Base-by-base conservation (phyloP, 2,329 filamentous ascomycete genomes). In the Aspergillus brasiliensis region DNA sequence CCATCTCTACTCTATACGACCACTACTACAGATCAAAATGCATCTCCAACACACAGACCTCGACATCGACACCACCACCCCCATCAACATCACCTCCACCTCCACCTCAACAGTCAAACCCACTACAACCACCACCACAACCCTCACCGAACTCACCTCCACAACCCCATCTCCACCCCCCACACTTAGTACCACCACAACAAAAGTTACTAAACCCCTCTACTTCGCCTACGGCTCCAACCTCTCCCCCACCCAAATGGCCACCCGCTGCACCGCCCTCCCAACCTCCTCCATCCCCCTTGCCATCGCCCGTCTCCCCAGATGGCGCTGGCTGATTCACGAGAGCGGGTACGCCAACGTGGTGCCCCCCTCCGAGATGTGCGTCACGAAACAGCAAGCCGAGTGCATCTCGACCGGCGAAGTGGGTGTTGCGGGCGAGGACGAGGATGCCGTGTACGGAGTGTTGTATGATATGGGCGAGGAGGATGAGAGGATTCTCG, bases 191-290 rank as follows among this genome's bases (percentile, higher is more conserved):
- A 53, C 47, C 58, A 63, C 37, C 55, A 31, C 23, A 15, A 27
- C 47, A 42, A 57, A 38, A 10, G 28, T 8, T 31, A 55, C 58
- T 17, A 68, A 67, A 57, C 68, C 73, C 34, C 73, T 78, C 64
- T 79, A 80, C 65, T 79, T 80, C 59, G 77, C 77, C 55, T 80
- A 77, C 60, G 77, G 77, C 53, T 79, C 76, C 44, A 80, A 80
- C 57, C 74, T 80, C 27, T 79, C 77, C 4, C 70, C 73, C 23
- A 72, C 69, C 3, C 77, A 80, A 53, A 79, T 80, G 77, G 63
- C 65, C 40, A 53, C 69, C 11, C 76, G 77, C 51, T 77, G 77
- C 59, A 65, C 53, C n/a, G 57, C 68, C 44, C 65, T 72, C 48
- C 73, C 77, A 0, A 27, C 60, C 17, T 78, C 77, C 13, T 68